Percentiles rank a stretch among this genome's conserved stretches.
phyloP scores from a whole-genome alignment of 257 asterid species.

The Solanum medicagineum region DNA sequence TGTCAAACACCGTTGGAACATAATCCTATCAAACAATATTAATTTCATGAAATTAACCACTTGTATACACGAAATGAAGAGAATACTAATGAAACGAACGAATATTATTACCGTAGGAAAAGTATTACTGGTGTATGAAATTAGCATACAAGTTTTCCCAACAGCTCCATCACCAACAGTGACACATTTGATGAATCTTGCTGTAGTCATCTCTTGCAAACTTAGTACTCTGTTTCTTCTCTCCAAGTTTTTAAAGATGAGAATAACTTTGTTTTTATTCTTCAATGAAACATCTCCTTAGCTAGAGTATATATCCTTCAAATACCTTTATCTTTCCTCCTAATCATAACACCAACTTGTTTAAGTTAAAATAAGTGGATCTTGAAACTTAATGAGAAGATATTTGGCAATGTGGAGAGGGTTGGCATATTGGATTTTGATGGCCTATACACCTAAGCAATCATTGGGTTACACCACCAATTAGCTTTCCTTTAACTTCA shows the following conservation, averaged over 20 bases:
- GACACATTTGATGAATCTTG: conserved; percentile 74
- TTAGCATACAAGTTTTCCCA: conserved; percentile 83
- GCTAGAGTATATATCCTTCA: not conserved
- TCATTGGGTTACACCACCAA: conserved; percentile 22
- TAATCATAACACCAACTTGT: not conserved
- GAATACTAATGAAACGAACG: not conserved
- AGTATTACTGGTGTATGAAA: conserved; percentile 76
- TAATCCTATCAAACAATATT: conserved; percentile 34
- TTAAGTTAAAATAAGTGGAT: not conserved
- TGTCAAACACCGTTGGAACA: conserved; percentile 84
- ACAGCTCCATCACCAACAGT: conserved; percentile 87
- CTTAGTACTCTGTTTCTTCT: not conserved
- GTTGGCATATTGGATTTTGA: conserved; percentile 11
- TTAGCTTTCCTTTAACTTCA: conserved; percentile 41
- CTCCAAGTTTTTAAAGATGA: not conserved
- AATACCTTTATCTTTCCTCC: not conserved
- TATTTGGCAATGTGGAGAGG: conserved; percentile 2
- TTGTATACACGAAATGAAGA: not conserved
- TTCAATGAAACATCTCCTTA: not conserved
- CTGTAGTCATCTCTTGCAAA: conserved; percentile 30
- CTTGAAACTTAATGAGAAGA: not conserved
- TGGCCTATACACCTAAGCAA: conserved; percentile 8
- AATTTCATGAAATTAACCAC: not conserved
- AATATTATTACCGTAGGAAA: conserved; percentile 43
- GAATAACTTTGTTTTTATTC: not conserved